A percentile compares a stretch with the other conserved stretches of the same genome.
Conservation (phyloP, 768 basidiomycete genomes). For the Phylloporus sp. region DNA sequence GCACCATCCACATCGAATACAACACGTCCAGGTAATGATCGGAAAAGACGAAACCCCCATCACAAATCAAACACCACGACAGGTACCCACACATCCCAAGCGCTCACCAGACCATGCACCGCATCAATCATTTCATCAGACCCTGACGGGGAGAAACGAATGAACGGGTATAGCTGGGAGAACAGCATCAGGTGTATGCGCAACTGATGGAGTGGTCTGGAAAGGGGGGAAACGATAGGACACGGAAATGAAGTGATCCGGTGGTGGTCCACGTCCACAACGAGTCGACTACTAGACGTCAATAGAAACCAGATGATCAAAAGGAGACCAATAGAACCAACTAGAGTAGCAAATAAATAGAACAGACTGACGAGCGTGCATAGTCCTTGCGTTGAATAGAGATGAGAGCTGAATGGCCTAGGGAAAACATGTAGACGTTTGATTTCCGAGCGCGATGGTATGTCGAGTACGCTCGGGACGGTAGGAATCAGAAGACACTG, state of each 20-base stretch:
- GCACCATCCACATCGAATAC: slow-evolving; percentile 13
- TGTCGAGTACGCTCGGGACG: slow-evolving; percentile 1
- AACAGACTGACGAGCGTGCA: slow-evolving; percentile 14
- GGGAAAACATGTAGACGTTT: slow-evolving; percentile 15
- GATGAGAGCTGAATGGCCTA: slow-evolving; percentile 10
- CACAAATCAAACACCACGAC: neutral
- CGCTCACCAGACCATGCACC: slow-evolving; percentile 42
- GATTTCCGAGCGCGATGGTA: slow-evolving; percentile 6
- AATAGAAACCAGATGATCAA: slow-evolving; percentile 10
- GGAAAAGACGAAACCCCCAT: neutral
- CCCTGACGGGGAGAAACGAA: slow-evolving; percentile 45
- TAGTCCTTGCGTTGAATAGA: slow-evolving; percentile 17
- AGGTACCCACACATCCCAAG: slow-evolving; percentile 22
- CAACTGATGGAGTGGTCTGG: slow-evolving; percentile 4
- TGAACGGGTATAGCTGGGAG: slow-evolving; percentile 14
- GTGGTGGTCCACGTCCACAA: slow-evolving; percentile 1
- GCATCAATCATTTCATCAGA: slow-evolving; percentile 38
- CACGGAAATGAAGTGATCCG: neutral
- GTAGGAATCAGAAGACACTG: slow-evolving; percentile 21
- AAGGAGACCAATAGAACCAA: slow-evolving; percentile 20
- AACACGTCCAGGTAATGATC: slow-evolving; percentile 2
- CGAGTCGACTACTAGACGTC: neutral
- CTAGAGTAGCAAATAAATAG: slow-evolving; percentile 28
- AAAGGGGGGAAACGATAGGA: neutral
- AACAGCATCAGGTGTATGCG: slow-evolving; percentile 21